phyloP scores from a whole-genome alignment of 495 filamentous ascomycete genomes.

The Daldinia childiae region DNA sequence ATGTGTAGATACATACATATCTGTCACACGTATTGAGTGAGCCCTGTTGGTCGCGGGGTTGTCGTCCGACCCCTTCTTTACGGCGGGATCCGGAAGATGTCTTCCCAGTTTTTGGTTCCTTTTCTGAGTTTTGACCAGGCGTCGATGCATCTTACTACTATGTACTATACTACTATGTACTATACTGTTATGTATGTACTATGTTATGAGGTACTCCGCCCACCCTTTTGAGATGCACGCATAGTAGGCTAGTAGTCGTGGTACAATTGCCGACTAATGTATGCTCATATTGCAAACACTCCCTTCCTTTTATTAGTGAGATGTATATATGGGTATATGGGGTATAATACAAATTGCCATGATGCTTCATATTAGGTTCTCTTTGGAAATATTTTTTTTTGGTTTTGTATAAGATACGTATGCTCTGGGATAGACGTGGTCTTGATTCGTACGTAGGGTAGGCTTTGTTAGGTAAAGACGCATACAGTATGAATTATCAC shows the following conservation, averaged over 20 bases:
- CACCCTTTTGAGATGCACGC: constrained; percentile 17
- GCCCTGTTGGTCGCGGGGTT: constrained; percentile 30
- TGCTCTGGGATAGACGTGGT: background rate
- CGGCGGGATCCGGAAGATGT: constrained; percentile 31
- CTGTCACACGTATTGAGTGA: constrained; percentile 17
- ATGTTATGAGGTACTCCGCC: constrained; percentile 12
- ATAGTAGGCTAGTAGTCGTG: background rate
- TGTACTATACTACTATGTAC: too few relatives aligned
- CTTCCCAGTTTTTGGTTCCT: constrained; percentile 27
- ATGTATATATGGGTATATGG: background rate
- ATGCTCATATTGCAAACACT: constrained; percentile 1
- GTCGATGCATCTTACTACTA: constrained; percentile 21
- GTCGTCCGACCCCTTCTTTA: constrained; percentile 27
- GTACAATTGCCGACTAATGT: constrained; percentile 11
- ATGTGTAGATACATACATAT: background rate
- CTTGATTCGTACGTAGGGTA: background rate
- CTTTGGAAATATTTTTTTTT: background rate
- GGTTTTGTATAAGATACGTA: background rate
- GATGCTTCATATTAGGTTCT: background rate
- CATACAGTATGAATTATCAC: constrained; percentile 28
- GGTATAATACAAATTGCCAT: background rate
- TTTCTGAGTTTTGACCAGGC: constrained; percentile 18
- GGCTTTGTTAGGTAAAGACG: background rate
- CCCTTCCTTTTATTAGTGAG: background rate
- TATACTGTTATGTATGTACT: too few relatives aligned